These are phyloP conservation scores for Apiotrichum domesticum DNA, from an alignment of 1,284 basidiomycete species.

Conservation along the genomic window DNA sequence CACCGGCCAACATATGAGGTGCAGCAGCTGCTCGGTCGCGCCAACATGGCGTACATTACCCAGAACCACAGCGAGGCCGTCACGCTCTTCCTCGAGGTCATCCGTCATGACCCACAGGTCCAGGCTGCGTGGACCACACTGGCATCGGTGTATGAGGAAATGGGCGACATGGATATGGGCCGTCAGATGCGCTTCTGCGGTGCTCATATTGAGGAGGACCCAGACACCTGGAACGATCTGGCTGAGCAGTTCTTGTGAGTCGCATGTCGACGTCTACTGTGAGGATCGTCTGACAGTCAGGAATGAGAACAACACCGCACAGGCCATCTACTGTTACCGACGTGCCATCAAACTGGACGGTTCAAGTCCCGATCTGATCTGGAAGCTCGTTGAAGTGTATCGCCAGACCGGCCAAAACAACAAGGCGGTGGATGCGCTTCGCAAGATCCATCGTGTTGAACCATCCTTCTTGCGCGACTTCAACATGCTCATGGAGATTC, in stretches of 20 bases:
- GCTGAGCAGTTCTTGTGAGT: slow-evolving; percentile 66
- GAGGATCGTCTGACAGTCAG: slow-evolving; percentile 44
- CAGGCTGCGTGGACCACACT: slow-evolving; percentile 79
- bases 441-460: slow-evolving; percentile 56
- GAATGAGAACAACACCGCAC: slow-evolving; percentile 64
- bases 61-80: slow-evolving; percentile 67
- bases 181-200: slow-evolving; percentile 83
- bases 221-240: slow-evolving; percentile 79
- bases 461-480: slow-evolving; percentile 74
- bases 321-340: slow-evolving; percentile 85
- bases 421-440: slow-evolving; percentile 69
- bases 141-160: slow-evolving; percentile 68
- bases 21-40: slow-evolving; percentile 70
- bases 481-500: slow-evolving; percentile 69
- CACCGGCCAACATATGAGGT: slow-evolving; percentile 76
- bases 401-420: slow-evolving; percentile 66
- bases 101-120: slow-evolving; percentile 84
- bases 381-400: slow-evolving; percentile 81
- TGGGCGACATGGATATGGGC: slow-evolving; percentile 62
- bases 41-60: slow-evolving; percentile 74
- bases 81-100: slow-evolving; percentile 79
- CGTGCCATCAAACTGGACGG: slow-evolving; percentile 77
- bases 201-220: slow-evolving; percentile 76
- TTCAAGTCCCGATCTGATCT: slow-evolving; percentile 74
- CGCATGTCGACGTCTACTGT: background rate